Evolutionary conservation across 78 protist species (phyloP).

Genomic region (Anaeramoeba ignava): DNA sequence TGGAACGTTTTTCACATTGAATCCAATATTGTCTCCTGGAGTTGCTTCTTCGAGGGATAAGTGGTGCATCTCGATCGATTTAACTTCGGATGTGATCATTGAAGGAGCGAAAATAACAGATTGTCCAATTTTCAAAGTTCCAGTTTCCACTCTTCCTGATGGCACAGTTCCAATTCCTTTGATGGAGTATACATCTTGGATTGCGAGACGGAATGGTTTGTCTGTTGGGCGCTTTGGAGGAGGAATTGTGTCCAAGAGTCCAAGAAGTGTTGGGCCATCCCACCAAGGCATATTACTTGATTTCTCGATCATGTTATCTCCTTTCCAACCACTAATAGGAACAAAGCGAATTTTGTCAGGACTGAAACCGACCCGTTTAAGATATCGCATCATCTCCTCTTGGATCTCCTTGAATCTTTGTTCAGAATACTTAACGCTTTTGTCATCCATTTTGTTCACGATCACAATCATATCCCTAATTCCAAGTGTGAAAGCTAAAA

Average conservation of each 20-base stretch:
- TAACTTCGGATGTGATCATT: conserved; percentile 63
- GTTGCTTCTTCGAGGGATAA: background rate
- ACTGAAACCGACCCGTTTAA: conserved; percentile 70
- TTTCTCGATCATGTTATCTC: conserved; percentile 88
- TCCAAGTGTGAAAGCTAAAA: conserved; percentile 88
- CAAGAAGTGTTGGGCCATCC: conserved; percentile 66
- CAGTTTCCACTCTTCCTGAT: conserved; percentile 83
- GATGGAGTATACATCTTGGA: conserved; percentile 76
- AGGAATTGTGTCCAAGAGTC: conserved; percentile 42
- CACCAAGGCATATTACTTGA: conserved; percentile 79
- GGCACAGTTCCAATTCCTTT: conserved; percentile 90
- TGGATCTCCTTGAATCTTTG: conserved; percentile 73
- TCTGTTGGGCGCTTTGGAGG: conserved; percentile 55
- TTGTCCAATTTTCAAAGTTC: conserved; percentile 36
- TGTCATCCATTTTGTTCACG: conserved; percentile 91
- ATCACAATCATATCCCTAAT: conserved; percentile 85
- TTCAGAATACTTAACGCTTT: conserved; percentile 58
- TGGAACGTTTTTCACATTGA: background rate
- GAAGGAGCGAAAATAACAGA: conserved; percentile 3
- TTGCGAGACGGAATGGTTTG: conserved; percentile 83
- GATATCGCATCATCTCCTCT: conserved; percentile 71
- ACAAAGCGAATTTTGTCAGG: conserved; percentile 31
- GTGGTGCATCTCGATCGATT: conserved; percentile 12
- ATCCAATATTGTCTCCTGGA: background rate
- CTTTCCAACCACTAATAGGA: conserved; percentile 90